Conservation (phyloP, 495 filamentous ascomycete genomes). For the Cercophora samala region DNA sequence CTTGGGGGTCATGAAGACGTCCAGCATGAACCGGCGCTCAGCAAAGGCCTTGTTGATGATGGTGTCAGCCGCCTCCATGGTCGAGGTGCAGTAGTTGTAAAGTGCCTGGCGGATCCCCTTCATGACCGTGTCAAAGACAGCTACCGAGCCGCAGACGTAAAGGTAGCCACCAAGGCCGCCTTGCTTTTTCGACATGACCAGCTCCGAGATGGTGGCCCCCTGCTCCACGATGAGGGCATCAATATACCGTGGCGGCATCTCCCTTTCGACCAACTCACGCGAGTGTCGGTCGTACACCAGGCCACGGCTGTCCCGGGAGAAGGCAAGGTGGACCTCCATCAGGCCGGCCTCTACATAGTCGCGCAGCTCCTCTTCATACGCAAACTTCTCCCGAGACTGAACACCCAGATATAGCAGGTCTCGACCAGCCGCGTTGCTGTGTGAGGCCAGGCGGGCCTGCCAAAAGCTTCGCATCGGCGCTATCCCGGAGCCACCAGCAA, state of each 20-base stretch:
- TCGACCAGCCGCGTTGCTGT: slow-evolving; percentile 36
- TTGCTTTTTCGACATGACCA: slow-evolving; percentile 53
- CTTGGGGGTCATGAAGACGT: slow-evolving; percentile 54
- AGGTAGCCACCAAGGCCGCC: slow-evolving; percentile 51
- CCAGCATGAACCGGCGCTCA: slow-evolving; percentile 52
- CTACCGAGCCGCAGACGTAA: slow-evolving; percentile 52
- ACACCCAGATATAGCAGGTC: slow-evolving; percentile 52
- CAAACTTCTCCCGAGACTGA: slow-evolving; percentile 49
- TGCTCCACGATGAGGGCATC: slow-evolving; percentile 49
- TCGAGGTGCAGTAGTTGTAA: slow-evolving; percentile 48
- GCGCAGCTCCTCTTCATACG: slow-evolving; percentile 50
- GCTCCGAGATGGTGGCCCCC: slow-evolving; percentile 45
- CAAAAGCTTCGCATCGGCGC: slow-evolving; percentile 53
- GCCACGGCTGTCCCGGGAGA: slow-evolving; percentile 47
- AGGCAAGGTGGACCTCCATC: slow-evolving; percentile 49
- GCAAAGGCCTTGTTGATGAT: slow-evolving; percentile 51
- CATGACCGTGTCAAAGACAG: slow-evolving; percentile 53
- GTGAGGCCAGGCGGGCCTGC: slow-evolving; percentile 40
- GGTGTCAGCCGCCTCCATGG: slow-evolving; percentile 44
- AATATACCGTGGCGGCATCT: slow-evolving; percentile 51
- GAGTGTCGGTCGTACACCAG: slow-evolving; percentile 42
- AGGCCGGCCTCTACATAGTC: slow-evolving; percentile 46
- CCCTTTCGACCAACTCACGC: slow-evolving; percentile 43
- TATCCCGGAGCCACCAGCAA: slow-evolving; percentile 51
- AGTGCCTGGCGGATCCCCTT: slow-evolving; percentile 49